Base-by-base conservation (phyloP, 495 filamentous ascomycete species). In the Neurospora tetrasperma region DNA sequence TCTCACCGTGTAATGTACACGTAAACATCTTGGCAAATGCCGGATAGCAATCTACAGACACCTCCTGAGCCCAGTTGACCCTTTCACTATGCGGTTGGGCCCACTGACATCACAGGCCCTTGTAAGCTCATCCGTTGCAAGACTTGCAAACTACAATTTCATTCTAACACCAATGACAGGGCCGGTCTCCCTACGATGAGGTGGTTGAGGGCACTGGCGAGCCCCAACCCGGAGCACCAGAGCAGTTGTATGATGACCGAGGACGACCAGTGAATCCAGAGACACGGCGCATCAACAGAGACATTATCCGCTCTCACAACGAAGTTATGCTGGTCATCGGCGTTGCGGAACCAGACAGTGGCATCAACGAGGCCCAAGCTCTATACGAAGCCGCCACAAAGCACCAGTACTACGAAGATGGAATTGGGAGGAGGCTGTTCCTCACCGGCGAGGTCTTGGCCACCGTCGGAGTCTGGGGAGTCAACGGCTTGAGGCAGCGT, bases 181-280 rank as follows among this genome's bases (percentile, higher is more conserved):
- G 91, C 72, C 87, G 91, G 16, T 92, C 90, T 10, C 90, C 90
- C 69, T 93, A 92, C 72, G 90, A 93, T 76, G 84, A 88, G 70
- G 88, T 90, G 16, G 84, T 89, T 71, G 71, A 76, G 48, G 79
- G 79, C 79, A 80, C 78, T 77, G 80, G 83, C 1, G 76, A 85
- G 73, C 80, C 79, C 38, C 85, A 88, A 73, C 77, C 76, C 44
- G 87, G 85, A 74, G 84, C 78, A 40, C 83, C 78, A 6, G 71
- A 81, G 40, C 91, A 93, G 81, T 82, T 88, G 62, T 93, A 92
- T 79, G 91, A 93, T 80, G 85, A 86, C n/a, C 85, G 88, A 71
- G 92, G 91, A 16, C 88, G 90, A 71, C 89, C 91, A 8, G 81
- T 89, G 44, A 93, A 93, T 76, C 85, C 85, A 0, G 85, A 86